Conservation (phyloP, 441 rosid genomes). For the Populus hybrid region DNA sequence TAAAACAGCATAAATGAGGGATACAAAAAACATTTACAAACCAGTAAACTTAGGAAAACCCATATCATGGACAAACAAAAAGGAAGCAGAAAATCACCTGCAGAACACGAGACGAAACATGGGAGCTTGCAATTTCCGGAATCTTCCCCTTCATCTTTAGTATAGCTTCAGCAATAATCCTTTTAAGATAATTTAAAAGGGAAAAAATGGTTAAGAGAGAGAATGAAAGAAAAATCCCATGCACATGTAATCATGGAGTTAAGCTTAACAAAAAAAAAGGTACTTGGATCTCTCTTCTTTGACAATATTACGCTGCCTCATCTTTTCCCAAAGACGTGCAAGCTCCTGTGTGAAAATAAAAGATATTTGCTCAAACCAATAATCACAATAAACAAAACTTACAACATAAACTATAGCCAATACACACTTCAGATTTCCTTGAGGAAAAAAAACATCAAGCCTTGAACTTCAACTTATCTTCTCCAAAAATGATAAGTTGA, state of each 20-base stretch:
- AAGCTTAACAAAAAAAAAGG: slow-evolving; percentile 15
- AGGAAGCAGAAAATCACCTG: slow-evolving; percentile 48
- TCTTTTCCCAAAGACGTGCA: slow-evolving; percentile 85
- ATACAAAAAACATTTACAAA: background rate
- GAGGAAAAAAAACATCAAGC: background rate
- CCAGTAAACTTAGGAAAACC: background rate
- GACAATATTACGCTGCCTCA: slow-evolving; percentile 79
- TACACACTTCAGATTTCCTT: background rate
- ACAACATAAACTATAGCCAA: background rate
- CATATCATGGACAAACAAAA: background rate
- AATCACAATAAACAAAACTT: background rate
- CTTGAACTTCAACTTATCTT: background rate
- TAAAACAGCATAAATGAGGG: slow-evolving; percentile 7
- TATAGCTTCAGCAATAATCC: slow-evolving; percentile 73
- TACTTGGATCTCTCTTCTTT: slow-evolving; percentile 86
- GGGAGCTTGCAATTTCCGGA: slow-evolving; percentile 78
- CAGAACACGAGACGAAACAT: slow-evolving; percentile 88
- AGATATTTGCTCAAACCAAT: background rate
- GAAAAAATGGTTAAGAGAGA: background rate
- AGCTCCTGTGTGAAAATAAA: slow-evolving; percentile 60
- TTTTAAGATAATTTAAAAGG: slow-evolving; percentile 9
- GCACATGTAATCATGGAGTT: background rate
- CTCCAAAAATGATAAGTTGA: background rate
- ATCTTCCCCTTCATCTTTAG: slow-evolving; percentile 88
- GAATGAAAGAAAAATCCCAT: background rate